phyloP scores from a whole-genome alignment of 768 basidiomycete species.

The Leucosporidium yakuticum region DNA sequence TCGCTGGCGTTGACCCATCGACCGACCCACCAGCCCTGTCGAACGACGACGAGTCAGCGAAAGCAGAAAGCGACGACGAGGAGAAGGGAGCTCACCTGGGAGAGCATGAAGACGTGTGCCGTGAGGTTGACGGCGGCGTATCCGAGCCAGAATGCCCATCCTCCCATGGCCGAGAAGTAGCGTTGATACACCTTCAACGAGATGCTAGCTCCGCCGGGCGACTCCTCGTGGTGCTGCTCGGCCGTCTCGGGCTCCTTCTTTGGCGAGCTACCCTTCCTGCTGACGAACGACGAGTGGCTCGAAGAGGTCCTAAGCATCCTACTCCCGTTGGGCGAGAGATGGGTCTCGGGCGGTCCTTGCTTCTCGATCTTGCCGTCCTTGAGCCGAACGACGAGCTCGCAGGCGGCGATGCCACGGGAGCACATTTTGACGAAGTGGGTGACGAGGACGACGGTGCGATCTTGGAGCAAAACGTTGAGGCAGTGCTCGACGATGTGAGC shows the following conservation, averaged over 20 bases:
- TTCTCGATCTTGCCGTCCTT: conserved; percentile 14
- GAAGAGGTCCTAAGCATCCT: no score
- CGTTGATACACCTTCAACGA: conserved; percentile 16
- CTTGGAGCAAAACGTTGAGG: conserved; percentile 53
- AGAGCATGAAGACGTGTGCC: conserved; percentile 32
- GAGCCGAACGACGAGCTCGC: conserved; percentile 18
- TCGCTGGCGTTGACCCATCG: conserved; percentile 23
- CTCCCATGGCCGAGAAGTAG: conserved; percentile 27
- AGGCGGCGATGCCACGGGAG: conserved; percentile 42
- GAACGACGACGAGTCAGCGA: background rate
- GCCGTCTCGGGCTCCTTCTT: background rate
- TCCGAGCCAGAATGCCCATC: conserved; percentile 11
- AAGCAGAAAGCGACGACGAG: no score
- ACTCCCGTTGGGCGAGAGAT: background rate
- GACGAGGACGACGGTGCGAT: conserved; percentile 76
- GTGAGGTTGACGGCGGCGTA: conserved; percentile 26
- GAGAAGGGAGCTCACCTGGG: conserved; percentile 13
- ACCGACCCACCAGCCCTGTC: conserved; percentile 28
- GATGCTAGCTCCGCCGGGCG: conserved; percentile 12
- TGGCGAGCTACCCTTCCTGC: no score
- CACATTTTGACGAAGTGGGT: conserved; percentile 89
- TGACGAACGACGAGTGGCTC: no score
- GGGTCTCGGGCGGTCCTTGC: conserved; percentile 6
- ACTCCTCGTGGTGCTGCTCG: background rate
- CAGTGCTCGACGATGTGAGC: conserved; percentile 82